phyloP scores from a whole-genome alignment of 2,329 filamentous ascomycete genomes.

The Pezizomycotina sp. region DNA sequence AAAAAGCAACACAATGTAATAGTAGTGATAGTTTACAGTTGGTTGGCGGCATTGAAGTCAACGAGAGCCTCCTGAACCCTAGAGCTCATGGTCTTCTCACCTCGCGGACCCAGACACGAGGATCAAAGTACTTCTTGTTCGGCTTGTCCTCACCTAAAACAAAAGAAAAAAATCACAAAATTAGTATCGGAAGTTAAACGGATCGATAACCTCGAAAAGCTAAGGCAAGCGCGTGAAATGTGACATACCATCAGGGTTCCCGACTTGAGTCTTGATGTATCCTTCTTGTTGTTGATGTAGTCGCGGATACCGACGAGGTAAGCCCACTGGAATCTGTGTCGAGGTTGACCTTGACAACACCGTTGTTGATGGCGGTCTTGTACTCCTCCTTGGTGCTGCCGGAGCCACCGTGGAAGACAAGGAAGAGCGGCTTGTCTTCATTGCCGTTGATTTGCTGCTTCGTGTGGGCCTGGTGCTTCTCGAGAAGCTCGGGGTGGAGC shows the following conservation, averaged over 20 bases:
- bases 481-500: slow-evolving; percentile 86
- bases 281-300: slow-evolving; percentile 86
- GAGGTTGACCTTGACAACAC: slow-evolving; percentile 98
- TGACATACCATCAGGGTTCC: slow-evolving; percentile 70
- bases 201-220: too few relatives aligned
- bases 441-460: slow-evolving; percentile 56
- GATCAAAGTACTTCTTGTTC: slow-evolving; percentile 94
- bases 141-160: slow-evolving; percentile 65
- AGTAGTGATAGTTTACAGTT: slow-evolving; percentile 46
- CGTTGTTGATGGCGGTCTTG: slow-evolving; percentile 70
- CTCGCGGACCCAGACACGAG: slow-evolving; percentile 90
- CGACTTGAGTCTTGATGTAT: slow-evolving; percentile 77
- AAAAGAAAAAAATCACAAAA: not conserved
- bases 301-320: slow-evolving; percentile 88
- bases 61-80: slow-evolving; percentile 66
- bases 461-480: slow-evolving; percentile 90
- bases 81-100: slow-evolving; percentile 87
- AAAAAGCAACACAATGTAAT: too few relatives aligned
- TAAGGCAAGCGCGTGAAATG: not conserved
- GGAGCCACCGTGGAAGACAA: slow-evolving; percentile 97
- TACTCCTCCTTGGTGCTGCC: slow-evolving; percentile 85
- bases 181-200: slow-evolving; percentile 3
- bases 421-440: slow-evolving; percentile 86
- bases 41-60: slow-evolving; percentile 76
- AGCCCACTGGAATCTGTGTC: slow-evolving; percentile 63